Evolutionary conservation across 768 basidiomycete genomes (phyloP).

Genomic region (Tulasnella sp.): DNA sequence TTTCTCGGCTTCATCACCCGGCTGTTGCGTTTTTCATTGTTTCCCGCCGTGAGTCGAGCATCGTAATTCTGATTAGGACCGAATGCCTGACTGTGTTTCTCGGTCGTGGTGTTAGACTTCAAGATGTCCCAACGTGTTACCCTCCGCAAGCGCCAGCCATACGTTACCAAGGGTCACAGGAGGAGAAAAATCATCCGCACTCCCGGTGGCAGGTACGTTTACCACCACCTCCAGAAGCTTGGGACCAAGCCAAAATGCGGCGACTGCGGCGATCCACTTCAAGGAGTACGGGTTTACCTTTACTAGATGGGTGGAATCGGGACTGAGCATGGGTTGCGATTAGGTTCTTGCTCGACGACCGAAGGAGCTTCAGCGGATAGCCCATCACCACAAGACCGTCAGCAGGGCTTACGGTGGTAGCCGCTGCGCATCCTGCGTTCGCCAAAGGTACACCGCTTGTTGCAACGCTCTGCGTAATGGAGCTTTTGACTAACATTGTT

Average conservation of each 20-base stretch:
- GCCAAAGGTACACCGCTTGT: conserved; percentile 53
- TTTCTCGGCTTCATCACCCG: not conserved
- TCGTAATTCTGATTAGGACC: not conserved
- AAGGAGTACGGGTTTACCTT: conserved; percentile 59
- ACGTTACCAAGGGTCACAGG: conserved; percentile 91
- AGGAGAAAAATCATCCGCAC: conserved; percentile 94
- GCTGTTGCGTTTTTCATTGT: not conserved
- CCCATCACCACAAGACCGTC: conserved; percentile 96
- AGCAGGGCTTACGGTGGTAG: conserved; percentile 95
- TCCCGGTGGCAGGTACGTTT: conserved; percentile 94
- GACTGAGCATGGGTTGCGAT: not conserved
- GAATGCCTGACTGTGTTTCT: not conserved
- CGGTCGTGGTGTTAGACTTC: not conserved
- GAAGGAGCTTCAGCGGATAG: conserved; percentile 88
- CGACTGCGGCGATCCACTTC: conserved; percentile 90
- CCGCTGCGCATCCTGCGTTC: conserved; percentile 90
- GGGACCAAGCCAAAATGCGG: conserved; percentile 91
- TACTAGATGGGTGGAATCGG: not conserved
- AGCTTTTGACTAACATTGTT: not conserved
- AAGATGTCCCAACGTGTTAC: conserved; percentile 98
- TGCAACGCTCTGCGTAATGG: not conserved
- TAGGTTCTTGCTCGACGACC: conserved; percentile 94
- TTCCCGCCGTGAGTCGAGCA: not conserved
- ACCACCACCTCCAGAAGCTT: conserved; percentile 96
- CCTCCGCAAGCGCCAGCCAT: conserved; percentile 94